Evolutionary conservation across 1,139 yeast species (phyloP), one percentile per base, ranked within the genome.

Genomic region (Zygosaccharomyces sapae): DNA sequence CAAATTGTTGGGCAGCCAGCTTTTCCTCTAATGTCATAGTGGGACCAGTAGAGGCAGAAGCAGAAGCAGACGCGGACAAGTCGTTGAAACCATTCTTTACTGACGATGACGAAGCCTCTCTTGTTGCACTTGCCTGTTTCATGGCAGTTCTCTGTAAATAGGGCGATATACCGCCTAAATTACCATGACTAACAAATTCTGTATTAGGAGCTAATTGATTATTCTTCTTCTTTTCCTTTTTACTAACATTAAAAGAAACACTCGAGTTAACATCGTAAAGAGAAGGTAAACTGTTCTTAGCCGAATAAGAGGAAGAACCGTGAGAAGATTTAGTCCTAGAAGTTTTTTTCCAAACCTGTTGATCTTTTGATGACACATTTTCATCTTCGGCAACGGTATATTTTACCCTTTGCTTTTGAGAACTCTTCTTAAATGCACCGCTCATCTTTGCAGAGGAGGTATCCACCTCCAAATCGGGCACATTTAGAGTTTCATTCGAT

Each of bases 11-110:
- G 48, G 81, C 86, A 49, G 77, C 77, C 55, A 77, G 76, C 36
- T 78, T 73, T 47, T 81, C 86, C 38, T 74, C 75, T 27, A 80
- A 61, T 0, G 82, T 41, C 10, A 41, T 54, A 3, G 16, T 7
- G 9, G 34, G 34, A 3, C 10, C 18, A 31, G 34, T 3, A 13
- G 34, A n/a, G 8, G 19, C 19, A 12, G 34, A 4, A 5, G 34
- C 4, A 2, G 47, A 33, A 27, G 33, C 33, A 3, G 43, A 43
- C 22, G 33, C 35, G 33, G 45, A 27, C 3, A 13, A 8, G 25
- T 6, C 25, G 8, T 7, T 13, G 34, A 5, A 13, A 13, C 34
- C 18, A 4, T 31, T 2, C 25, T 34, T 45, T 16, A 20, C 41
- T 20, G 35, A 25, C 31, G 44, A 18, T 27, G 48, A 38, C 16